These are phyloP conservation scores for Wakefieldia striispora DNA, from an alignment of 768 basidiomycete species.

Conservation along the genomic window DNA sequence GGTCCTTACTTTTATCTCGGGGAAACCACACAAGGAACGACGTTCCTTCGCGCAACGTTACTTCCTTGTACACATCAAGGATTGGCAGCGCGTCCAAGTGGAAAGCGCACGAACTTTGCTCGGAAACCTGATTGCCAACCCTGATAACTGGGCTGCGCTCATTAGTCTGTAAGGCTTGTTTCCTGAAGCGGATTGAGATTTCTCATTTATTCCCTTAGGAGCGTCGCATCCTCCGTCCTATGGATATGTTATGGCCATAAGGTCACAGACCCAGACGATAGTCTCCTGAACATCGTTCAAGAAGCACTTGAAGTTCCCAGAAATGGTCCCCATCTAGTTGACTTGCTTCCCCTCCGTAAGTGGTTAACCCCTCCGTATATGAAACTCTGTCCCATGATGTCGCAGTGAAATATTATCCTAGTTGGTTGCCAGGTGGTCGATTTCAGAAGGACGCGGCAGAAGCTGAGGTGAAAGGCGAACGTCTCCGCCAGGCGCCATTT, in stretches of 20 bases:
- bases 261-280: neutral
- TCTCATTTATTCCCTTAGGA: neutral
- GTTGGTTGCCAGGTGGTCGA: constrained; percentile 13
- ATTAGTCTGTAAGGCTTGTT: neutral
- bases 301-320: constrained; percentile 1
- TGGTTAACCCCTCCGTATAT: neutral
- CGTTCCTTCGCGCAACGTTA: constrained; percentile 10
- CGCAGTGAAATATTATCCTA: constrained; percentile 15
- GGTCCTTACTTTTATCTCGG: constrained; percentile 1
- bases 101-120: constrained; percentile 5
- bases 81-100: constrained; percentile 12
- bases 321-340: constrained; percentile 8
- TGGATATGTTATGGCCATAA: constrained; percentile 3
- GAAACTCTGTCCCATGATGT: neutral
- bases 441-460: constrained; percentile 8
- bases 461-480: neutral
- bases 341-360: constrained; percentile 8
- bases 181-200: neutral
- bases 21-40: constrained; percentile 8
- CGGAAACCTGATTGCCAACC: neutral
- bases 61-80: constrained; percentile 7
- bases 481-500: constrained; percentile 5
- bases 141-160: too few species aligned
- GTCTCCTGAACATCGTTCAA: constrained; percentile 5
- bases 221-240: neutral